A percentile compares a stretch with the other conserved stretches of the same genome.
phyloP scores from a whole-genome alignment of 768 basidiomycete species.

The Lentinula guzmanii region DNA sequence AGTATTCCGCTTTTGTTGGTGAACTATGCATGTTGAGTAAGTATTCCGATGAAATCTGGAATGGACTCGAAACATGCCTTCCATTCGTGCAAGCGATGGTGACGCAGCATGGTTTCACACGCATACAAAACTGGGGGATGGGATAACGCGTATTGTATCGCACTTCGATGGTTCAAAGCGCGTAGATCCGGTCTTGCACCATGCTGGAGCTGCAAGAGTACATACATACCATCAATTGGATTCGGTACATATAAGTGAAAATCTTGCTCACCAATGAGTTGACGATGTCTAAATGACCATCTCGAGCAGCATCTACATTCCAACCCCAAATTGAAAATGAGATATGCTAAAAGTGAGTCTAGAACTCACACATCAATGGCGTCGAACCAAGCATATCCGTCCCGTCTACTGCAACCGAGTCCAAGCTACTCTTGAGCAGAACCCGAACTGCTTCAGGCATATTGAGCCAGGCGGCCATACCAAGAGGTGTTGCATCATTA shows the following conservation, averaged over 20 bases:
- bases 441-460: slow-evolving; percentile 51
- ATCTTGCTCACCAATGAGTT: slow-evolving; percentile 48
- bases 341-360: slow-evolving; percentile 7
- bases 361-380: slow-evolving; percentile 73
- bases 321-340: slow-evolving; percentile 4
- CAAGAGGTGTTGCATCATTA: slow-evolving; percentile 71
- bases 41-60: neutral
- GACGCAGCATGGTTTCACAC: slow-evolving; percentile 62
- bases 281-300: slow-evolving; percentile 64
- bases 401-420: slow-evolving; percentile 64
- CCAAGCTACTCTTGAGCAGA: slow-evolving; percentile 58
- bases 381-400: slow-evolving; percentile 74
- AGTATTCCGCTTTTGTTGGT: slow-evolving; percentile 12
- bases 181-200: slow-evolving; percentile 71
- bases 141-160: slow-evolving; percentile 60
- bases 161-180: slow-evolving; percentile 66
- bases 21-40: neutral
- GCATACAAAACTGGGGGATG: slow-evolving; percentile 64
- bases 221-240: slow-evolving; percentile 1
- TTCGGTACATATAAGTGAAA: neutral
- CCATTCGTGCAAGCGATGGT: slow-evolving; percentile 53
- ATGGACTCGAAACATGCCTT: slow-evolving; percentile 33
- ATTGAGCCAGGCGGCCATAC: slow-evolving; percentile 77
- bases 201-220: slow-evolving; percentile 48
- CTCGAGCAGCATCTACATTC: slow-evolving; percentile 65